A percentile compares a stretch with the other conserved stretches of the same genome.
phyloP scores from a whole-genome alignment of 2,329 filamentous ascomycete genomes.

The Talaromyces albobiverticillius region DNA sequence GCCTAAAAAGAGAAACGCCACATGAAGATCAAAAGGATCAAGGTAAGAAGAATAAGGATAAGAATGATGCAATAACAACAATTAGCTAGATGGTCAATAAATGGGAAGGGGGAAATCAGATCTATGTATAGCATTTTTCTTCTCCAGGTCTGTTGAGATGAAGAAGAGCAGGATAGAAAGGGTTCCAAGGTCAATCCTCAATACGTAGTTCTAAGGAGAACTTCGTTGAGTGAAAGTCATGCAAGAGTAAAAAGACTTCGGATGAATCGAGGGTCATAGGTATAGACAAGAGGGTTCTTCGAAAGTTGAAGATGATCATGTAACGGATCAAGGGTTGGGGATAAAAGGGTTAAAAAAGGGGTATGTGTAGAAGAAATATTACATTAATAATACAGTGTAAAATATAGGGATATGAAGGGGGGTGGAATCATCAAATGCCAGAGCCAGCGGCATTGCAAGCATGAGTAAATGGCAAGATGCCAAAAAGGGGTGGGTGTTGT shows the following conservation, averaged over 20 bases:
- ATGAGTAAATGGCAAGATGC: neutral
- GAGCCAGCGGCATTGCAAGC: conserved; percentile 4
- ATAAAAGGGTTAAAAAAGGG: neutral
- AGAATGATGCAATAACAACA: neutral
- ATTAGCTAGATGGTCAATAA: neutral
- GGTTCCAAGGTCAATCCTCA: no score
- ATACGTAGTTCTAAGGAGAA: no score
- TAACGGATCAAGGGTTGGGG: neutral
- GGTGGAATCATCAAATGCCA: conserved; percentile 4
- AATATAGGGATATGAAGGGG: neutral
- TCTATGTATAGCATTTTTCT: neutral
- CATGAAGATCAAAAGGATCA: neutral
- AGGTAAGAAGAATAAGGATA: neutral
- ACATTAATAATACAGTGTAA: neutral
- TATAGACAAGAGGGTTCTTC: neutral
- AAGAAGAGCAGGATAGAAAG: no score
- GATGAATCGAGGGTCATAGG: neutral
- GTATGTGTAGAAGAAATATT: conserved; percentile 1
- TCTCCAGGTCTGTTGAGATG: neutral
- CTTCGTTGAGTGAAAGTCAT: neutral
- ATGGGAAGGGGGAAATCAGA: neutral
- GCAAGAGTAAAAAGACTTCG: neutral
- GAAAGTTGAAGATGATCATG: neutral
- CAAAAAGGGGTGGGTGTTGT: neutral
- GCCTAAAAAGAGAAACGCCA: neutral